phyloP scores from a whole-genome alignment of 805 yeast species.

The Yarrowia keelungensis region DNA sequence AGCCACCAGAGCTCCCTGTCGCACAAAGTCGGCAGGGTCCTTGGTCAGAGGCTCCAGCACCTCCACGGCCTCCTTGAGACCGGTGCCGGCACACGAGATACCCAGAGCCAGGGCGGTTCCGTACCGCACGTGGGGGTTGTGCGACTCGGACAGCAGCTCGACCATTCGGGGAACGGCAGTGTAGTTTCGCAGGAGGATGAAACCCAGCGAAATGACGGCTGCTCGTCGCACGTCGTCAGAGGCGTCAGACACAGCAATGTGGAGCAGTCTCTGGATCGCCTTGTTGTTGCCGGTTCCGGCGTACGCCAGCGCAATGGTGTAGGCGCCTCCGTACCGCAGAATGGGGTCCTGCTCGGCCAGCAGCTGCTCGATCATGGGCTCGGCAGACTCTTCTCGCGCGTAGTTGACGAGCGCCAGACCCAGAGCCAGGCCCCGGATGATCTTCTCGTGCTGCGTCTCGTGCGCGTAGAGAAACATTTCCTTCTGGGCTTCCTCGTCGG shows the following conservation, averaged over 20 bases:
- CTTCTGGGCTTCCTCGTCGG: conserved; percentile 66
- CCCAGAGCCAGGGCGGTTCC: conserved; percentile 98
- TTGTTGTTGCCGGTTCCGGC: conserved; percentile 93
- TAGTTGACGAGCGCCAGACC: conserved; percentile 87
- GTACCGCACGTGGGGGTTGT: conserved; percentile 97
- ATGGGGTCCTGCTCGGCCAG: conserved; percentile 78
- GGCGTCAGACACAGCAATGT: conserved; percentile 95
- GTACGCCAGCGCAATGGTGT: conserved; percentile 91
- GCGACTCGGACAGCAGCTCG: conserved; percentile 88
- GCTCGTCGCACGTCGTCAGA: conserved; percentile 97
- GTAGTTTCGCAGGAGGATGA: conserved; percentile 86
- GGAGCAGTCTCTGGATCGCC: conserved; percentile 85
- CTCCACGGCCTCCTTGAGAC: conserved; percentile 84
- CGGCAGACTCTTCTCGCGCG: conserved; percentile 85
- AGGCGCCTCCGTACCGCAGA: conserved; percentile 95
- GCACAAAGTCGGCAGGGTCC: conserved; percentile 95
- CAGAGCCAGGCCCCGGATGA: conserved; percentile 89
- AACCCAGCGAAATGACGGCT: conserved; percentile 89
- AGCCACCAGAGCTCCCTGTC: conserved; percentile 97
- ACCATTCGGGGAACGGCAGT: conserved; percentile 95
- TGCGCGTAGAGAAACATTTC: conserved; percentile 92
- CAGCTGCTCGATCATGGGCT: conserved; percentile 67
- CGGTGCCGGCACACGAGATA: conserved; percentile 96
- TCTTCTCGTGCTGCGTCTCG: conserved; percentile 95
- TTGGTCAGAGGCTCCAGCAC: conserved; percentile 90